Percentiles rank a stretch among this genome's conserved stretches.
Evolutionary conservation across 768 basidiomycete genomes (phyloP).

Genomic region (Trametes coccinea): DNA sequence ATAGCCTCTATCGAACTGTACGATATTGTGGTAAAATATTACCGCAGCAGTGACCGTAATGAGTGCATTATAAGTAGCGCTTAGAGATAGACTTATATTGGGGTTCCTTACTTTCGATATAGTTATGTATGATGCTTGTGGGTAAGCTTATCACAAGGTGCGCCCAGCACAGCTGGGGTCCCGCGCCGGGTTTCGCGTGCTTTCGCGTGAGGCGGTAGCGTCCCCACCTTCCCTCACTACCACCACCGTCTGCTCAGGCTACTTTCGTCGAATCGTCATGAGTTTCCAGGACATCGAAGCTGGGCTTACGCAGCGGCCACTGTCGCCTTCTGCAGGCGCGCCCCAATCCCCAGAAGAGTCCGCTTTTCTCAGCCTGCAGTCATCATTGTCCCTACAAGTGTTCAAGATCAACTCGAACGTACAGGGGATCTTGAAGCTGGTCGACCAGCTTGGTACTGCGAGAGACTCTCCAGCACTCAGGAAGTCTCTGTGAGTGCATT

Average conservation of each 20-base stretch:
- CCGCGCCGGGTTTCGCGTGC: slow-evolving; percentile 3
- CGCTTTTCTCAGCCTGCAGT: slow-evolving; percentile 73
- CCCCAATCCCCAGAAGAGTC: slow-evolving; percentile 63
- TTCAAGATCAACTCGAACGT: slow-evolving; percentile 99
- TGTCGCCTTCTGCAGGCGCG: slow-evolving; percentile 25
- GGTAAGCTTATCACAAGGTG: too few relatives aligned
- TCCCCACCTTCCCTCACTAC: slow-evolving; percentile 13
- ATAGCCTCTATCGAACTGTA: too few relatives aligned
- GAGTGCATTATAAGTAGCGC: too few relatives aligned
- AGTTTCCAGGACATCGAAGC: slow-evolving; percentile 55
- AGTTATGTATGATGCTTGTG: too few relatives aligned
- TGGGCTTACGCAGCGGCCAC: slow-evolving; percentile 37
- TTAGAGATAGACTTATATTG: too few relatives aligned
- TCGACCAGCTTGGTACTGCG: slow-evolving; percentile 90
- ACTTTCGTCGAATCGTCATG: slow-evolving; percentile 33
- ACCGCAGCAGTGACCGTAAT: too few relatives aligned
- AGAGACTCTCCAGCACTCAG: slow-evolving; percentile 79
- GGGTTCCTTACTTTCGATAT: too few relatives aligned
- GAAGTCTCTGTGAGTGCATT: slow-evolving; percentile 82
- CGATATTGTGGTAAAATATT: too few relatives aligned
- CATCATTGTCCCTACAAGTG: slow-evolving; percentile 84
- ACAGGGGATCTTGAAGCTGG: slow-evolving; percentile 90
- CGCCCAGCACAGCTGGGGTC: too few relatives aligned
- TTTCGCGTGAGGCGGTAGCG: not conserved
- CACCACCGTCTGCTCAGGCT: not conserved